Conservation (phyloP, 1,139 yeast genomes). For the Diutina neorugosa region DNA sequence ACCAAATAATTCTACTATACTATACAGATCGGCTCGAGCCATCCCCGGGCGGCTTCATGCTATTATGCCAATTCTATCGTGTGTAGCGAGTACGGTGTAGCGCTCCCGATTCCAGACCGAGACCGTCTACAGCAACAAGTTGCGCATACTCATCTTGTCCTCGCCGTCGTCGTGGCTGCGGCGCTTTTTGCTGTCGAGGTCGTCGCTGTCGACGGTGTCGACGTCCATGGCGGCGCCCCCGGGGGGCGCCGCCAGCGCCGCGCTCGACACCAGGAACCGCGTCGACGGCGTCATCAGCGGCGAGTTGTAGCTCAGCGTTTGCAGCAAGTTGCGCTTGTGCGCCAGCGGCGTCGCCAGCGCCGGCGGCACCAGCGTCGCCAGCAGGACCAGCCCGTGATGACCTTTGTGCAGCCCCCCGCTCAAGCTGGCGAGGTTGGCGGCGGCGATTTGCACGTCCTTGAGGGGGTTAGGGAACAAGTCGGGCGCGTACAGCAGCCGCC, state of each 20-base stretch:
- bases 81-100: not conserved
- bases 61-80: not conserved
- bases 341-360: not conserved
- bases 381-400: not conserved
- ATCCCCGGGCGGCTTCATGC: not conserved
- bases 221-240: not conserved
- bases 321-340: conserved; percentile 1
- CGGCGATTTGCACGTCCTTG: conserved; percentile 3
- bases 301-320: not conserved
- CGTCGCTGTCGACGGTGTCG: not conserved
- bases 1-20: not conserved
- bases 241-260: not conserved
- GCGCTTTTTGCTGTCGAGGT: not conserved
- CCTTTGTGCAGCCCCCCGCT: not conserved
- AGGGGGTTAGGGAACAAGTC: conserved; percentile 30
- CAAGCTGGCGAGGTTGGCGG: not conserved
- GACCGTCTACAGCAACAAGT: conserved; percentile 1
- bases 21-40: not conserved
- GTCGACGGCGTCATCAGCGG: conserved; percentile 1
- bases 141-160: conserved; percentile 3
- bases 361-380: conserved; percentile 3
- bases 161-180: not conserved
- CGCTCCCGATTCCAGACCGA: not conserved
- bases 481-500: conserved; percentile 26
- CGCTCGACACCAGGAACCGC: not conserved